A percentile compares a stretch with the other conserved stretches of the same genome.
These are phyloP conservation scores for Dissophora ornata DNA, from an alignment of 192 early-diverging fungal genomes.

Conservation along the genomic window DNA sequence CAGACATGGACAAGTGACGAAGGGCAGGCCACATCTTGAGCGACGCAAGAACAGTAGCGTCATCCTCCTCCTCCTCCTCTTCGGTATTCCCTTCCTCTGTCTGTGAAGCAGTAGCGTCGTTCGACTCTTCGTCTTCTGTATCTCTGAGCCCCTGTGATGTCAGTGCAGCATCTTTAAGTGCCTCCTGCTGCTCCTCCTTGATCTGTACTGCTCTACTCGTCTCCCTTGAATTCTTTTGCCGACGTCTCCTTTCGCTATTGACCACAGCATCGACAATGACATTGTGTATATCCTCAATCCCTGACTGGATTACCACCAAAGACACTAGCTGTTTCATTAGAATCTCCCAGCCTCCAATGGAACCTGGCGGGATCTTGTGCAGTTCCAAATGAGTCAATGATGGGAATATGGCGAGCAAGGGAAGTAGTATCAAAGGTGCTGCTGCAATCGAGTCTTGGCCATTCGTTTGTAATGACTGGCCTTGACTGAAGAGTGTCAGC, in stretches of 20 bases:
- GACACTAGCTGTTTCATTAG: slow-evolving; percentile 54
- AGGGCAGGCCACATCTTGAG: slow-evolving; percentile 57
- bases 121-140: not conserved
- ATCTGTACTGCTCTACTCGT: slow-evolving; percentile 24
- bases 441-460: not conserved
- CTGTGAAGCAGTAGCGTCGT: not conserved
- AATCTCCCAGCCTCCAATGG: slow-evolving; percentile 60
- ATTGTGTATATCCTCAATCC: slow-evolving; percentile 60
- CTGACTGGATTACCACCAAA: slow-evolving; percentile 55
- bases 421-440: slow-evolving; percentile 29
- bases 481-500: slow-evolving; percentile 30
- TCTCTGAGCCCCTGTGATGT: slow-evolving; percentile 1
- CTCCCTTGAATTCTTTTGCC: slow-evolving; percentile 11
- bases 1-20: slow-evolving; percentile 57
- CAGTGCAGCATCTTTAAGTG: slow-evolving; percentile 38
- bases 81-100: not conserved
- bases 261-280: slow-evolving; percentile 55
- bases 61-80: slow-evolving; percentile 6
- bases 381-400: slow-evolving; percentile 61
- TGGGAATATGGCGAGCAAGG: slow-evolving; percentile 50
- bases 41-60: slow-evolving; percentile 26
- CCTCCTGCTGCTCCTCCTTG: slow-evolving; percentile 47
- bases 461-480: not conserved
- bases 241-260: slow-evolving; percentile 48
- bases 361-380: slow-evolving; percentile 55